Percentiles rank a stretch among this genome's conserved stretches.
These are phyloP conservation scores for Neofusicoccum sp. DNA, from an alignment of 2,329 filamentous ascomycete genomes.

Conservation along the genomic window DNA sequence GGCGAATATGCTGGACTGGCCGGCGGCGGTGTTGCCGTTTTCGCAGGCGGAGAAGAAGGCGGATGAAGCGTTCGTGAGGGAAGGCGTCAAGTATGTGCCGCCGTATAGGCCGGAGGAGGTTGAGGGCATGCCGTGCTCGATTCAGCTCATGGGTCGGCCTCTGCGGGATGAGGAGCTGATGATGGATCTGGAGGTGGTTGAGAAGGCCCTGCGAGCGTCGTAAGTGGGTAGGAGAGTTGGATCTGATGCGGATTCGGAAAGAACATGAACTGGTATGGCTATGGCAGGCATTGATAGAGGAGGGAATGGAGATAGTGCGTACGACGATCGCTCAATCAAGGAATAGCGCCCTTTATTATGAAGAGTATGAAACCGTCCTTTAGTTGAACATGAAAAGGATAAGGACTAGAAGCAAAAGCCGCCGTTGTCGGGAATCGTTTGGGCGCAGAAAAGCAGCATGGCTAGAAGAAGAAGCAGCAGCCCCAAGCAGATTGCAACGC, in stretches of 20 bases:
- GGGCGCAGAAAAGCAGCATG: neutral
- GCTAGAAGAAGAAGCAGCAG: neutral
- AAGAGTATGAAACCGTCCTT: neutral
- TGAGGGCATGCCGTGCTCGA: conserved; percentile 43
- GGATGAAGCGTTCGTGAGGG: conserved; percentile 40
- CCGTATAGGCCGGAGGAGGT: conserved; percentile 32
- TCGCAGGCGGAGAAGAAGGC: conserved; percentile 45
- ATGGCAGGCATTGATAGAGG: neutral
- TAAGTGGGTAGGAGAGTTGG: neutral
- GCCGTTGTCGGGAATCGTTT: conserved; percentile 2
- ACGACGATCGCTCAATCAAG: neutral
- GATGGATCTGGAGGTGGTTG: conserved; percentile 38
- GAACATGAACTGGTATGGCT: neutral
- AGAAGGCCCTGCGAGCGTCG: conserved; percentile 23
- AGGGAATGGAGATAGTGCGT: neutral
- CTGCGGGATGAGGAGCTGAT: conserved; percentile 53
- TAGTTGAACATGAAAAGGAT: neutral
- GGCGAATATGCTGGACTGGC: conserved; percentile 59
- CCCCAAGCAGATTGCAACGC: neutral
- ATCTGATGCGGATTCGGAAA: neutral
- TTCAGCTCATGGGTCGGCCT: conserved; percentile 51
- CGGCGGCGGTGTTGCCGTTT: conserved; percentile 53
- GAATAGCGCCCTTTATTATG: neutral
- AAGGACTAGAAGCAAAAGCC: neutral
- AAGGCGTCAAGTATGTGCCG: conserved; percentile 37